Base-by-base conservation (phyloP, 2,329 filamentous ascomycete genomes). In the Ascochyta pisi region DNA sequence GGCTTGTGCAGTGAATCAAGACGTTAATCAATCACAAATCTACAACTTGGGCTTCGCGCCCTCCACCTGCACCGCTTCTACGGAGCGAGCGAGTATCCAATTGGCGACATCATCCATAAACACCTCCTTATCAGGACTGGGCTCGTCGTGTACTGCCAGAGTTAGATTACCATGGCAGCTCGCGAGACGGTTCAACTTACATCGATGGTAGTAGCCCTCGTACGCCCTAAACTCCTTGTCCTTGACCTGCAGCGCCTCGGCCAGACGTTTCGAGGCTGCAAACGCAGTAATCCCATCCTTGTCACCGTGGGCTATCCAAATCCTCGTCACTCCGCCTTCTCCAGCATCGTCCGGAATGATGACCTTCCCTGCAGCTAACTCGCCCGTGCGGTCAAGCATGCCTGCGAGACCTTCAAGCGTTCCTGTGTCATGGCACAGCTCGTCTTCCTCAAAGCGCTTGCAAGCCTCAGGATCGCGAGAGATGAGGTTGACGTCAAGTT, bases 281-380 rank as follows among this genome's bases (percentile, higher is more conserved):
- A 85, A 90, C 73, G 84, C 86, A 41, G 89, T 89, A 27, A 89
- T 83, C 66, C 81, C 81, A 73, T 97, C 93, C 3, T 71, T 81
- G n/a, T 87, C 89, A 7, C 93, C 93, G 76, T 96, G 92, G 0
- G 84, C 84, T 27, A 96, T 73, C 82, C 89, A 89, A 24, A 97
- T 70, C 47, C 85, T 83, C 58, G 78, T 83, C 50, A 91, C 84
- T n/a, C 74, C 84, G 73, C 69, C 76, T 57, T 82, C 80, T n/a
- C 78, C 77, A 19, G 68, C 72, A 27, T 73, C 73, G 9, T 80
- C 78, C 4, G 67, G 64, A 33, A 79, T 64, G 58, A 71, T 77
- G 27, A 86, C 75, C 46, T 78, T 81, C 3, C 87, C 89, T 6
- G 74, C 77, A 5, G 84, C 77, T 58, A 96, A 76, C 49, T 81